Base-by-base conservation (phyloP, 2,329 filamentous ascomycete species). In the Fusarium agapanthi region DNA sequence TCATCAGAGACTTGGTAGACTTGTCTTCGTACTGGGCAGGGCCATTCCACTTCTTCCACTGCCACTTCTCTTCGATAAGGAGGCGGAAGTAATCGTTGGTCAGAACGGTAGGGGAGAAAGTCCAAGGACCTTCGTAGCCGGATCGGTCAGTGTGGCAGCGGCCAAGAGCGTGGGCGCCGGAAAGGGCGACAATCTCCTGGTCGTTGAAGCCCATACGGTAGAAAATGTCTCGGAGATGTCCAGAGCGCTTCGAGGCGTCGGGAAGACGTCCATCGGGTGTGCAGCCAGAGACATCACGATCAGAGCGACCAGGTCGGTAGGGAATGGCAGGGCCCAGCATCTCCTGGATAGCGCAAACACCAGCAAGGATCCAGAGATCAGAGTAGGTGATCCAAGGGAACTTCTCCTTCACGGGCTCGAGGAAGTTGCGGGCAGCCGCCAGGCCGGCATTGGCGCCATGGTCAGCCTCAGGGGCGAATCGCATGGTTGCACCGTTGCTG, bases 141-240 rank as follows among this genome's bases (percentile, higher is more conserved):
- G 91, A 94, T 81, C 95, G 94, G 84, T 96, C 92, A 14, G 91
- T 87, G 88, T 98, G 96, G 86, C 93, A 97, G 75, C 95, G 93
- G 71, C 95, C 95, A 41, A 97, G 89, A 59, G 94, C 93, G 85
- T 97, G 95, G 54, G 93, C 95, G 76, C 95, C 95, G 30, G 88
- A 88, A 59, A 98, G 89, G 35, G 95, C 96, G 50, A 98, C 95
- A 80, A 98, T 98, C 84, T 98, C 95, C 79, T 93, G 93, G 85
- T 99, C 95, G 83, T 96, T 92, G 88, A 98, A 98, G 76, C 95
- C 95, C 95, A 98, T 98, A 81, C 95, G 94, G 83, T 91, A 90
- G 85, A 98, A 99, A 86, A 98, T 95, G 85, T 90, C 89, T 79
- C 96, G 92, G 77, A 98, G 89, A 85, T 98, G 95, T 80, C 91